These are phyloP conservation scores for Thermomyces lanuginosus DNA, from an alignment of 2,329 filamentous ascomycete genomes.

Conservation along the genomic window DNA sequence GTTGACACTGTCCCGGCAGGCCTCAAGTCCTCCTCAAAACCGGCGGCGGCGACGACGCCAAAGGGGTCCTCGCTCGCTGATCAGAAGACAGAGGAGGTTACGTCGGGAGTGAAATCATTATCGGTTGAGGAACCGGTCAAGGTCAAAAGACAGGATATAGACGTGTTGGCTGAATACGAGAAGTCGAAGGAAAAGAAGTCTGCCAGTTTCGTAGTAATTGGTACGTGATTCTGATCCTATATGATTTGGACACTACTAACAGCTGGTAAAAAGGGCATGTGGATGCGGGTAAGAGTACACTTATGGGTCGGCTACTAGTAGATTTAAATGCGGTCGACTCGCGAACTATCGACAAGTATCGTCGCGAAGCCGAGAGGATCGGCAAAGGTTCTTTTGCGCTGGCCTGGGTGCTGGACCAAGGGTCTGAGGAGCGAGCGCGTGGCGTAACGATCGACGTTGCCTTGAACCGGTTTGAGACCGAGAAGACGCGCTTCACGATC, in stretches of 20 bases:
- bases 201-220: slow-evolving; percentile 84
- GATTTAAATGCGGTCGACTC: slow-evolving; percentile 81
- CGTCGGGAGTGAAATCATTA: slow-evolving; percentile 34
- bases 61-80: slow-evolving; percentile 26
- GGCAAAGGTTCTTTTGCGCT: slow-evolving; percentile 93
- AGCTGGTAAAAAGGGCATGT: slow-evolving; percentile 54
- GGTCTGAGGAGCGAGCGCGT: slow-evolving; percentile 69
- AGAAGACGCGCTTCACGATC: slow-evolving; percentile 75
- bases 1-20: slow-evolving; percentile 30
- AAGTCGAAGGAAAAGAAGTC: slow-evolving; percentile 61
- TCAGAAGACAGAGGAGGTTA: slow-evolving; percentile 27
- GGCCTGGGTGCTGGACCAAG: slow-evolving; percentile 92
- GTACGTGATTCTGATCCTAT: slow-evolving; percentile 31
- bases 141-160: slow-evolving; percentile 57
- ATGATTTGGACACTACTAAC: slow-evolving; percentile 10
- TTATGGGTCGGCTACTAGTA: slow-evolving; percentile 87
- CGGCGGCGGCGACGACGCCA: slow-evolving; percentile 17
- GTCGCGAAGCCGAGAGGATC: slow-evolving; percentile 73
- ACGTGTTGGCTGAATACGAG: slow-evolving; percentile 68
- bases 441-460: slow-evolving; percentile 96
- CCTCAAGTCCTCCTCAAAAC: slow-evolving; percentile 29
- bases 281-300: slow-evolving; percentile 90
- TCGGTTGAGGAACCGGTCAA: slow-evolving; percentile 35
- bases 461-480: slow-evolving; percentile 84
- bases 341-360: slow-evolving; percentile 72